Conservation (phyloP, 495 filamentous ascomycete species). For the Aspergillus affinis region DNA sequence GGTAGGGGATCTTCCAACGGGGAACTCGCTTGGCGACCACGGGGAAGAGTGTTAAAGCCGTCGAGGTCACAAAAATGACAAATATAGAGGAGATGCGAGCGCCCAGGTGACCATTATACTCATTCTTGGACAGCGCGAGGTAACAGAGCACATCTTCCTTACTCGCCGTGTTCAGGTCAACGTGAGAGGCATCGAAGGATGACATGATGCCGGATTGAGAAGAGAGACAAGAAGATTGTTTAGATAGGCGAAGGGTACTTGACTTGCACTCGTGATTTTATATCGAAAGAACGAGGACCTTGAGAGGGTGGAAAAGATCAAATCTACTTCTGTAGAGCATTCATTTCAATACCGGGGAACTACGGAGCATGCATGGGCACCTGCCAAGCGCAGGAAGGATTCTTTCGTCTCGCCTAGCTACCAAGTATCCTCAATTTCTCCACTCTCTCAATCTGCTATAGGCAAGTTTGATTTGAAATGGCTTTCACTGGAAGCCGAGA, state of each 20-base stretch:
- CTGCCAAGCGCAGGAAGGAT: too few relatives aligned
- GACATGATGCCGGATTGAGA: conserved; percentile 9
- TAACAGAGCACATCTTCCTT: conserved; percentile 37
- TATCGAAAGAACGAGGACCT: conserved; percentile 3
- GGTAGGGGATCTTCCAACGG: conserved; percentile 56
- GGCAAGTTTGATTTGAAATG: too few relatives aligned
- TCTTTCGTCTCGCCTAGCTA: not conserved
- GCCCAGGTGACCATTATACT: conserved; percentile 42
- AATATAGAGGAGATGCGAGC: conserved; percentile 43
- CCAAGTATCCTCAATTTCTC: not conserved
- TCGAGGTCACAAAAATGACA: conserved; percentile 38
- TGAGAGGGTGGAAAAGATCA: not conserved
- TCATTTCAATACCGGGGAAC: not conserved
- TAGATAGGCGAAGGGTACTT: not conserved
- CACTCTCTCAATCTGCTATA: not conserved
- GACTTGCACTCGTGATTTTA: not conserved
- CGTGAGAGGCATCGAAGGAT: conserved; percentile 32
- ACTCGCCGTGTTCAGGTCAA: conserved; percentile 34
- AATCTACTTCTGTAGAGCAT: not conserved
- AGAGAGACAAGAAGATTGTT: not conserved
- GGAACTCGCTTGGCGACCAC: conserved; percentile 56
- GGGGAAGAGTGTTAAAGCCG: conserved; percentile 57
- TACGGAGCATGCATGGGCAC: too few relatives aligned
- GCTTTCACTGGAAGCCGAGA: too few relatives aligned
- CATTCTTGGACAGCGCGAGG: conserved; percentile 29